phyloP scores from a whole-genome alignment of 208 protist species.

The Leishmania guyanensis region DNA sequence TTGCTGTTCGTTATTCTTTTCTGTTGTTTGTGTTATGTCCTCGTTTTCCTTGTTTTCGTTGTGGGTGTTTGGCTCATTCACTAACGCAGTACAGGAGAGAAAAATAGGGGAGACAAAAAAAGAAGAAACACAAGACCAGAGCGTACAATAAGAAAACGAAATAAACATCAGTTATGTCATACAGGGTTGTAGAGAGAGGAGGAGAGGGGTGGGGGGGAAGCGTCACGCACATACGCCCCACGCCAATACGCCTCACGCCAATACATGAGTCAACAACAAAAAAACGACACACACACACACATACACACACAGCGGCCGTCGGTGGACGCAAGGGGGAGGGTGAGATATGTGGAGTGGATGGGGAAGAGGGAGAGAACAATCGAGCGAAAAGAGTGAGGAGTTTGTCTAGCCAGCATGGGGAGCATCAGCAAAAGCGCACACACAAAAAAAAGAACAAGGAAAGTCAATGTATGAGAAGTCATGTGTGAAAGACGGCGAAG shows the following conservation, averaged over 20 bases:
- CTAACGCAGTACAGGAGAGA: slow-evolving; percentile 5
- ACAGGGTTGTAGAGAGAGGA: not conserved
- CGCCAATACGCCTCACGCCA: not conserved
- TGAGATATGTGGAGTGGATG: not conserved
- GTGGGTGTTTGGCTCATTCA: not conserved
- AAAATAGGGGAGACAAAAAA: not conserved
- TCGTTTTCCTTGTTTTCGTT: not conserved
- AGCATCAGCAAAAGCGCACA: not conserved
- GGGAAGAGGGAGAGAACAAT: not conserved
- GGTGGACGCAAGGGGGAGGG: not conserved
- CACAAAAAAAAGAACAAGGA: not conserved
- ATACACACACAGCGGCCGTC: not conserved
- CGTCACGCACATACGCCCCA: not conserved
- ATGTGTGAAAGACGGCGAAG: not conserved
- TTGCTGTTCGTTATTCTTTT: not conserved
- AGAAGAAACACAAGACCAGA: not conserved
- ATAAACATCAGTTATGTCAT: not conserved
- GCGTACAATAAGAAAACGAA: too few relatives aligned
- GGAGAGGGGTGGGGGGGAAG: not conserved
- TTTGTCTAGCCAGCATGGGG: not conserved
- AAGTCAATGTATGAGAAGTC: not conserved
- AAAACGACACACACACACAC: not conserved
- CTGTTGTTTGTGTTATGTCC: not conserved
- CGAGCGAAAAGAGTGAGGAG: not conserved
- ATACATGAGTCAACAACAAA: not conserved